Base-by-base conservation (phyloP, 2,329 filamentous ascomycete species). In the Trichophyton verrucosum region DNA sequence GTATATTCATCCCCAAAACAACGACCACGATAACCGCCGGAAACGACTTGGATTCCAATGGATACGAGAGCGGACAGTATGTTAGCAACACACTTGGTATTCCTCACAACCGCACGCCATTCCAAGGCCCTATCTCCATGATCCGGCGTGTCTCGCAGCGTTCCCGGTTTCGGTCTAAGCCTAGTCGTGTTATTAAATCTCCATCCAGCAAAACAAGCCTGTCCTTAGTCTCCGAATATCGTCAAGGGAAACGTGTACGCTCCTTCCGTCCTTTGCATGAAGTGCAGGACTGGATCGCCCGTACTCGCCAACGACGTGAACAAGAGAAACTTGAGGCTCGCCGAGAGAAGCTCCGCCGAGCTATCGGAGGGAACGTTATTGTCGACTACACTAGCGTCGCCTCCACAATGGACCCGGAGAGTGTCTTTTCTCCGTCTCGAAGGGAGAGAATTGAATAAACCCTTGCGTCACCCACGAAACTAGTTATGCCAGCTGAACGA, bases 21-120 rank as follows among this genome's bases (percentile, higher is more conserved):
- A 59, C 57, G 1, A 44, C 55, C 33, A 57, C 47, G 2, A 60
- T 68, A 22, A 53, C 49, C 0, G 49, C 49, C 11, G 49, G 49
- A 33, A 57, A 57, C 11, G 33, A 57, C 3, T n/a, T 22, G 4
- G 2, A 33, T 59, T 66, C 5, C 60, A 15, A 13, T 17, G 70
- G 73, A 38, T 68, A 72, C 7, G 66, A 68, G 33, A 60, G 65
- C n/a, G 63, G 67, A 15, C 64, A 68, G 24, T 76, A 78, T 22
- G 78, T 80, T 40, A 80, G 78, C 58, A 84, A 84, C 66, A 80
- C 79, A 2, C 71, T 84, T 0, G 82, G 81, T 24, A 73, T 85
- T 47, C 80, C 82, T 49, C 76, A 76, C 73, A 66, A 75, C 70
- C 69, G 77, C 64, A 65, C 77, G 64, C 76, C 72, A 62, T 71